Evolutionary conservation across 768 basidiomycete genomes (phyloP), one percentile per base, ranked within the genome.

Genomic region (Podaxis sp.): DNA sequence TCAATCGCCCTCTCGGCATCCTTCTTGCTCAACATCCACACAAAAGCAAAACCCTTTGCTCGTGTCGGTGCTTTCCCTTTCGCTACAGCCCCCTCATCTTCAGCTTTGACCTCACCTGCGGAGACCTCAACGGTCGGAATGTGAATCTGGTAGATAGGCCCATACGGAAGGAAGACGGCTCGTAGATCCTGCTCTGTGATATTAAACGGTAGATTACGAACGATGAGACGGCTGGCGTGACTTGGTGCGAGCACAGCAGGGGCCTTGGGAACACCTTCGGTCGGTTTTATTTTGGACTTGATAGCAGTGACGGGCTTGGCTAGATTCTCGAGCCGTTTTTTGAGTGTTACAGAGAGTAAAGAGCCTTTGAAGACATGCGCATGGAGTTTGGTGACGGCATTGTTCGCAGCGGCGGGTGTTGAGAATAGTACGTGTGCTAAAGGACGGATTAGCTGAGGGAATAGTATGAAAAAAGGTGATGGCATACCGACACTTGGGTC

Each of bases 321-420:
- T 8, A 90, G 79, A 2, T 78, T 84, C 61, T 95, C 91, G 7
- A 93, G 76, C 15, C 92, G 85, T 70, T 94, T 94, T 81, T 96
- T 95, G 54, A 96, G 82, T 6, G 90, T 87, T 13, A 90, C 92
- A 2, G 91, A 93, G n/a, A 98, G 84, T 4, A 95, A 77, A 8
- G 82, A 80, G 44, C 95, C 94, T 72, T 96, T 96, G 84, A 90
- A 96, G 30, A 95, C 90, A 71, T 96, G 94, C 1, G 93, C 93
- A 71, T 99, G 94, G 1, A 99, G 83, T 73, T 91, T 93, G 58
- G 74, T 77, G 41, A 91, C 86, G 1, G 93, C 90, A 10, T 87
- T 84, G 41, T 82, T 79, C 0, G 96, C 95, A 28, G 83, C 74
- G 5, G 80, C 78, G 1, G 93, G 87, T 0, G 84, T 87, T 1